Evolutionary conservation across 1,284 basidiomycete genomes (phyloP).

Genomic region (Gomphus sp.): DNA sequence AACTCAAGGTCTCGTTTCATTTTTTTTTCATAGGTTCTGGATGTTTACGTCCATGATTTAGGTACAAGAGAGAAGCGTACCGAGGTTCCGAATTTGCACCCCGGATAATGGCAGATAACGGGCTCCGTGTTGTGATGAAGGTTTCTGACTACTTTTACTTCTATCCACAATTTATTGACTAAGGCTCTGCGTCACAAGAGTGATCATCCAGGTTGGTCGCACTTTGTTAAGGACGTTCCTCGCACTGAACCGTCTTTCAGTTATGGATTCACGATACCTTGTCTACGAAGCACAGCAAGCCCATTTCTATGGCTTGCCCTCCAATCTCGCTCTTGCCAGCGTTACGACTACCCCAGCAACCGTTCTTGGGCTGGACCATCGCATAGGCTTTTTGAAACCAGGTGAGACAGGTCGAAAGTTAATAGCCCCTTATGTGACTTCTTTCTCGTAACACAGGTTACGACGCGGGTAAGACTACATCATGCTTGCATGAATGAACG

Average conservation of each 20-base stretch:
- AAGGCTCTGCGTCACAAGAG: slow-evolving; percentile 19
- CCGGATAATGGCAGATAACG: slow-evolving; percentile 38
- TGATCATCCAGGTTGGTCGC: slow-evolving; percentile 31
- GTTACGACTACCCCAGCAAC: slow-evolving; percentile 40
- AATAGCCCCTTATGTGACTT: not conserved
- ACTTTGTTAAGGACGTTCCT: slow-evolving; percentile 20
- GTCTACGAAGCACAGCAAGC: slow-evolving; percentile 45
- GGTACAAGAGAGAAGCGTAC: slow-evolving; percentile 43
- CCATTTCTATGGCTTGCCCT: slow-evolving; percentile 31
- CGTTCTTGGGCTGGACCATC: slow-evolving; percentile 39
- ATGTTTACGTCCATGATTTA: not conserved
- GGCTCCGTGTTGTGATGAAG: slow-evolving; percentile 34
- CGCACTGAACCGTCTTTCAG: not conserved
- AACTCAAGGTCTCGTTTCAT: slow-evolving; percentile 18
- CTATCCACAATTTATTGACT: not conserved
- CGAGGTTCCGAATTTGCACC: slow-evolving; percentile 41
- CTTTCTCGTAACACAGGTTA: not conserved
- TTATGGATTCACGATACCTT: slow-evolving; percentile 29
- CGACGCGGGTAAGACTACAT: not conserved
- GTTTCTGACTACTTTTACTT: slow-evolving; percentile 6
- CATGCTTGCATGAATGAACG: not conserved
- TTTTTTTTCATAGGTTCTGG: not conserved
- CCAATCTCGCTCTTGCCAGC: slow-evolving; percentile 23
- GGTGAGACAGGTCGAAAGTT: slow-evolving; percentile 16
- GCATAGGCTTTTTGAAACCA: slow-evolving; percentile 37